phyloP scores from a whole-genome alignment of 805 yeast genomes.

The Candida multigemmis region DNA sequence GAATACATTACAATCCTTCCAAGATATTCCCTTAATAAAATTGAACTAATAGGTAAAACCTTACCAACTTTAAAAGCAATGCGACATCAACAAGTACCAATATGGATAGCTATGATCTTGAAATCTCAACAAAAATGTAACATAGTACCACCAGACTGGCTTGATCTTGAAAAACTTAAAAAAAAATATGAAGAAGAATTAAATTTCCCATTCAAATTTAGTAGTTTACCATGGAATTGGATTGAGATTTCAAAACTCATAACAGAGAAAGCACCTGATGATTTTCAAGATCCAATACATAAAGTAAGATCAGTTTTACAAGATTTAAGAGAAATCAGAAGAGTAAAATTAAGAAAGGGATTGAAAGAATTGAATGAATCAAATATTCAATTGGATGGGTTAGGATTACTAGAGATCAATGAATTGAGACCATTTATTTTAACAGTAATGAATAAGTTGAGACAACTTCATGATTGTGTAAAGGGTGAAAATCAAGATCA shows the following conservation, averaged over 20 bases:
- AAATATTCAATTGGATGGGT: conserved; percentile 73
- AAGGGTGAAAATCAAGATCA: conserved; percentile 5
- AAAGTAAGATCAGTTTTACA: conserved; percentile 63
- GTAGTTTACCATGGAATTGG: conserved; percentile 83
- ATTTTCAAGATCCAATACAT: conserved; percentile 64
- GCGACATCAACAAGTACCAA: conserved; percentile 61
- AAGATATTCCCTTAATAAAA: conserved; percentile 57
- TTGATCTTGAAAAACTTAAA: conserved; percentile 45
- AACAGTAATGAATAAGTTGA: conserved; percentile 71
- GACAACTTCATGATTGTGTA: conserved; percentile 39
- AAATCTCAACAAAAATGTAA: conserved; percentile 82
- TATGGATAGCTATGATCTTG: conserved; percentile 82
- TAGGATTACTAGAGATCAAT: conserved; percentile 79
- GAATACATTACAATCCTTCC: conserved; percentile 70
- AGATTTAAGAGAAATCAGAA: conserved; percentile 77
- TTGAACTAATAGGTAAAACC: conserved; percentile 54
- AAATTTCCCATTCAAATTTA: conserved; percentile 46
- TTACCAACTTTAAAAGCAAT: conserved; percentile 57
- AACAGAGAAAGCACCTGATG: conserved; percentile 67
- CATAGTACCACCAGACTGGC: conserved; percentile 82
- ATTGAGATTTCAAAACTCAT: conserved; percentile 67
- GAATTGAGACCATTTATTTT: conserved; percentile 78
- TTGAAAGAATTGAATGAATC: conserved; percentile 69
- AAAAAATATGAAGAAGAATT: conserved; percentile 61
- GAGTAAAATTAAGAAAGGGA: conserved; percentile 76